These are phyloP conservation scores for Aquilaria sinensis DNA, from an alignment of 345 rosid genomes.

Conservation along the genomic window DNA sequence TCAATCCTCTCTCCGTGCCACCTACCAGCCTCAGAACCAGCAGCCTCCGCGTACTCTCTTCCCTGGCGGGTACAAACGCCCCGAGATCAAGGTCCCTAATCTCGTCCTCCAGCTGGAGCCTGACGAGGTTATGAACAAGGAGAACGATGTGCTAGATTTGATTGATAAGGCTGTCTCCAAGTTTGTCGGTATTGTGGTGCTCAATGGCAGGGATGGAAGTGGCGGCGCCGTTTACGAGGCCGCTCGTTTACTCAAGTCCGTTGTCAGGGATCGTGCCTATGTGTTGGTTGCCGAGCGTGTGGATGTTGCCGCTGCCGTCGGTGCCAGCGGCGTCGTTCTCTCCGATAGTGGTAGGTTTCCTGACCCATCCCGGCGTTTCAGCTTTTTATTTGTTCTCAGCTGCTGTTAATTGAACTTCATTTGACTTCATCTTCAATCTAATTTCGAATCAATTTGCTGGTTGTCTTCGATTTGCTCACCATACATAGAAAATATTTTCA, in stretches of 20 bases:
- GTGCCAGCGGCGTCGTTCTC: constrained; percentile 87
- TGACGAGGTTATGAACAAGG: constrained; percentile 44
- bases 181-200: constrained; percentile 71
- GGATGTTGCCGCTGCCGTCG: constrained; percentile 79
- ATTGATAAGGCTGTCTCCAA: constrained; percentile 65
- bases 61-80: constrained; percentile 93
- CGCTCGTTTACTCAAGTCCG: constrained; percentile 74
- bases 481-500: no score
- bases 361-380: not conserved
- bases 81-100: constrained; percentile 71
- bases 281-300: constrained; percentile 79
- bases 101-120: constrained; percentile 60
- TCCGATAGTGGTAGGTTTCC: constrained; percentile 69
- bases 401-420: not conserved
- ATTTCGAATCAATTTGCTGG: not conserved
- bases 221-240: constrained; percentile 78
- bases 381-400: not conserved
- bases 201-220: constrained; percentile 48
- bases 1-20: constrained; percentile 17
- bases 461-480: no score
- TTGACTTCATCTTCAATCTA: not conserved
- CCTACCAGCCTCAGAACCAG: constrained; percentile 23
- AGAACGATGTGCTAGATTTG: constrained; percentile 39
- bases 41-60: constrained; percentile 60
- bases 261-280: constrained; percentile 75